These are phyloP conservation scores for Diversispora eburnea DNA, from an alignment of 192 early-diverging fungal genomes.

Conservation along the genomic window DNA sequence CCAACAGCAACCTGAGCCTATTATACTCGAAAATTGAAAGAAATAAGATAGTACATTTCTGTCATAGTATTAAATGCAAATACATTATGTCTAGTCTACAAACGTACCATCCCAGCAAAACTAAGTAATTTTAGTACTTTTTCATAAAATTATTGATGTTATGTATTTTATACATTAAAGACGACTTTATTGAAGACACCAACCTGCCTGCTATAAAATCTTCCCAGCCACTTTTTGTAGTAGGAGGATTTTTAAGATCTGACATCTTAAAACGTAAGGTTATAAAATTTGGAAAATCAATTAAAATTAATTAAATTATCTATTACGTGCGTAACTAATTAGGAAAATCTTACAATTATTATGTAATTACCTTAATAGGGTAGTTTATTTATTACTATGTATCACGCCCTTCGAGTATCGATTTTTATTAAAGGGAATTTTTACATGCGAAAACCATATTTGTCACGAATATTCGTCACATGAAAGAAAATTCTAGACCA, in stretches of 20 bases:
- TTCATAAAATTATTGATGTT: neutral
- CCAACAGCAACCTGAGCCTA: constrained; percentile 53
- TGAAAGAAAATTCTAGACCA: no score
- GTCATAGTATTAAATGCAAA: constrained; percentile 6
- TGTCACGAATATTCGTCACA: no score
- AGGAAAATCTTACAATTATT: no score
- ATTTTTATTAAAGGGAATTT: no score
- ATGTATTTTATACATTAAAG: neutral
- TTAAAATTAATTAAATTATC: no score
- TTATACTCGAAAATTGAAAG: neutral
- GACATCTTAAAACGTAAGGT: neutral
- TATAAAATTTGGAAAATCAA: no score
- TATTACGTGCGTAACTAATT: no score
- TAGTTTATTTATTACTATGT: no score
- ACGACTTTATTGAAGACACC: neutral
- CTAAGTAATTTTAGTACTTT: neutral
- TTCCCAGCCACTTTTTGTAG: constrained; percentile 18
- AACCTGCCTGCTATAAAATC: constrained; percentile 30
- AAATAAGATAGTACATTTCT: neutral
- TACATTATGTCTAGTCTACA: neutral
- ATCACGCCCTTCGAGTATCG: no score
- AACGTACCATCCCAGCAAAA: constrained; percentile 27
- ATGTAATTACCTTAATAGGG: no score
- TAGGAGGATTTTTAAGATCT: neutral
- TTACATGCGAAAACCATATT: no score